phyloP scores from a whole-genome alignment of 345 rosid species.

The Citrus sinensis region DVS_A1.0 CM039168.1:13459001-13459500 shows the following conservation, averaged over 20 bases:
- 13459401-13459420: no score
- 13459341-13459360: background rate
- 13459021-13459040: constrained; percentile 83
- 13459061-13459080: constrained; percentile 99
- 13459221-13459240: background rate
- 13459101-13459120: constrained; percentile 96
- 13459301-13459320: background rate
- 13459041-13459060: constrained; percentile 94
- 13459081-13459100: constrained; percentile 90
- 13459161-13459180: constrained; percentile 86
- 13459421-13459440: no score
- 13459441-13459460: no score
- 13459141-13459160: constrained; percentile 93
- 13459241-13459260: background rate
- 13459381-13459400: no score
- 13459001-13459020: constrained; percentile 95
- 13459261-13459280: background rate
- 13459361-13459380: no score
- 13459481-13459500: background rate
- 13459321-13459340: background rate
- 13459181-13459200: constrained; percentile 51
- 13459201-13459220: constrained; percentile 1
- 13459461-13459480: background rate
- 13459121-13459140: constrained; percentile 82
- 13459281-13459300: background rate